Percentiles rank a stretch among this genome's conserved stretches.
Evolutionary conservation across 2,329 filamentous ascomycete species (phyloP).

Genomic region (Talaromyces albobiverticillius): DNA sequence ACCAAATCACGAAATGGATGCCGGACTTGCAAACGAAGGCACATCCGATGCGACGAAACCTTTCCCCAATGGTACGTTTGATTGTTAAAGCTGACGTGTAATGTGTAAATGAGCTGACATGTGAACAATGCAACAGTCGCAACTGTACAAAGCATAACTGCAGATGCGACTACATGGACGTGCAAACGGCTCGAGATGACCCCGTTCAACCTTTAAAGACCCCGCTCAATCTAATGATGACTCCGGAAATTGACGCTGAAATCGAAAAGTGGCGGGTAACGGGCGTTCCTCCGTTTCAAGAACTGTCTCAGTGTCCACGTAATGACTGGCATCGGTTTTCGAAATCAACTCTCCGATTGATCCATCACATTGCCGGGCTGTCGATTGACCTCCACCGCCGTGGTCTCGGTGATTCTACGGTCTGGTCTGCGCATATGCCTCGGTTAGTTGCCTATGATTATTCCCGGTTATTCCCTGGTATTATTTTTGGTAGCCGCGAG

Average conservation of each 20-base stretch:
- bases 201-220: constrained; percentile 42
- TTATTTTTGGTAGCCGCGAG: constrained; percentile 14
- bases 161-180: constrained; percentile 95
- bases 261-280: constrained; percentile 82
- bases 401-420: constrained; percentile 76
- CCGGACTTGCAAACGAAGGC: constrained; percentile 94
- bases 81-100: constrained; percentile 17
- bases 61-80: constrained; percentile 86
- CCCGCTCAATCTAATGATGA: constrained; percentile 72
- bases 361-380: constrained; percentile 85
- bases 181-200: constrained; percentile 60
- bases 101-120: background rate
- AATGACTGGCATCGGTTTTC: constrained; percentile 71
- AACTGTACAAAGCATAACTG: constrained; percentile 99
- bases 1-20: constrained; percentile 99
- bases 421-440: constrained; percentile 91
- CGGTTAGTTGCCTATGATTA: constrained; percentile 60
- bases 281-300: constrained; percentile 80
- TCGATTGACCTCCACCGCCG: constrained; percentile 76
- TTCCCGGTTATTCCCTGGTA: too few relatives aligned
- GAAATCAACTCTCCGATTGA: constrained; percentile 76
- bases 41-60: constrained; percentile 96
- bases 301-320: constrained; percentile 71
- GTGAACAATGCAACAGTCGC: constrained; percentile 55
- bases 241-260: constrained; percentile 75